Base-by-base conservation (phyloP, 805 yeast genomes). In the Huiozyma sinensis region DNA sequence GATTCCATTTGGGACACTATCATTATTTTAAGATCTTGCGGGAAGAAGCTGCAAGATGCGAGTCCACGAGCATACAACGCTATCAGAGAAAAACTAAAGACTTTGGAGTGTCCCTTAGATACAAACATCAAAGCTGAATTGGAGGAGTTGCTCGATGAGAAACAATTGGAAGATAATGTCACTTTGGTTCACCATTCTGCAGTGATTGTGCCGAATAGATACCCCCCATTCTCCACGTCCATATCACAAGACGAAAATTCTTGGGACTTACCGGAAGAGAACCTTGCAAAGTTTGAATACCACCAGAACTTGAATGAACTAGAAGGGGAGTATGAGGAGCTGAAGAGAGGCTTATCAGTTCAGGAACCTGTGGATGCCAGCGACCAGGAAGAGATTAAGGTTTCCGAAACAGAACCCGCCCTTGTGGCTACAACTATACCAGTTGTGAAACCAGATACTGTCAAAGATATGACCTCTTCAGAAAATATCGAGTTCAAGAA, bases 401-500 rank as follows among this genome's bases (percentile, higher is more conserved):
- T 32, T 32, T 10, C n/a, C 10, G n/a, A 10, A 32, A 32, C 10
- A 10, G 28, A 10, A 31, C 11, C 42, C 36, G 27, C 42, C 32
- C 12, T 24, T 28, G 29, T 28, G 17, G 8, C 28, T 6, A 24
- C 39, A 8, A 24, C 28, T 7, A 4, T n/a, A 32, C 34, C n/a
- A 2, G 34, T 32, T 81, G 24, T 17, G 24, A 17, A 17, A 17
- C 24, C 24, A 17, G 2, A 17, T 17, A 17, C 24, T 36, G 38
- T 45, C 10, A 67, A 69, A 36, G 96, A 89, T 60, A 63, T 82
- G 69, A 83, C 95, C 0, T 81, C 81, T 39, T 64, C 79, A 0
- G 76, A 76, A 28, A 62, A 79, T 30, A 67, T 78, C 1, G 77
- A 79, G 41, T 77, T 78, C 51, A 86, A 86, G 52, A 86, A 86